phyloP scores from a whole-genome alignment of 2,329 filamentous ascomycete species.

The Furcasterigmium furcatum region DNA sequence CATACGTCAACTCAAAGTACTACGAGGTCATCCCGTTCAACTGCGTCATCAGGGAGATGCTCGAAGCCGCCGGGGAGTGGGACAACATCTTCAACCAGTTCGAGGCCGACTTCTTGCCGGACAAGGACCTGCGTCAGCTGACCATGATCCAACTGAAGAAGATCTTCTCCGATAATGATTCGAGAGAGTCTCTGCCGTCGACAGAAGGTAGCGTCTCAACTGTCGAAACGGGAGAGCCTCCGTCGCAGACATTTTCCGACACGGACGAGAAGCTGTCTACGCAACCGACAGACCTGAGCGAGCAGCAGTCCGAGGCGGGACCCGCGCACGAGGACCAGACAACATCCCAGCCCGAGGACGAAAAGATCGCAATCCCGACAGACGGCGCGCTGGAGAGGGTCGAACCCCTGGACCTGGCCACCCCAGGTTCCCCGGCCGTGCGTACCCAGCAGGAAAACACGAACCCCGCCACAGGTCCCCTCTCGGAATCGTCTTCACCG shows the following conservation, averaged over 20 bases:
- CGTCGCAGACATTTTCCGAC: conserved; percentile 42
- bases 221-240: conserved; percentile 45
- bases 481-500: background rate
- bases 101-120: conserved; percentile 89
- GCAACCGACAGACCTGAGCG: conserved; percentile 35
- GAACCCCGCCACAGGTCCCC: background rate
- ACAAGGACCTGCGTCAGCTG: conserved; percentile 91
- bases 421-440: conserved; percentile 27
- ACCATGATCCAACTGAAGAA: conserved; percentile 92
- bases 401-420: conserved; percentile 48
- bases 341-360: conserved; percentile 11
- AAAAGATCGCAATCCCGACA: conserved; percentile 24
- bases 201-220: conserved; percentile 63
- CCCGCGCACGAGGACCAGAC: conserved; percentile 2
- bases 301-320: conserved; percentile 10
- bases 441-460: background rate
- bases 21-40: conserved; percentile 97
- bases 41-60: conserved; percentile 79
- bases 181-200: conserved; percentile 69
- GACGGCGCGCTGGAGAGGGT: conserved; percentile 40
- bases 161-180: conserved; percentile 89
- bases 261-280: conserved; percentile 41
- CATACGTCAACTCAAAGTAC: conserved; percentile 91
- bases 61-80: conserved; percentile 92
- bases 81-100: conserved; percentile 88